Conservation (phyloP, 768 basidiomycete species). For the Asterophora parasitica region DNA sequence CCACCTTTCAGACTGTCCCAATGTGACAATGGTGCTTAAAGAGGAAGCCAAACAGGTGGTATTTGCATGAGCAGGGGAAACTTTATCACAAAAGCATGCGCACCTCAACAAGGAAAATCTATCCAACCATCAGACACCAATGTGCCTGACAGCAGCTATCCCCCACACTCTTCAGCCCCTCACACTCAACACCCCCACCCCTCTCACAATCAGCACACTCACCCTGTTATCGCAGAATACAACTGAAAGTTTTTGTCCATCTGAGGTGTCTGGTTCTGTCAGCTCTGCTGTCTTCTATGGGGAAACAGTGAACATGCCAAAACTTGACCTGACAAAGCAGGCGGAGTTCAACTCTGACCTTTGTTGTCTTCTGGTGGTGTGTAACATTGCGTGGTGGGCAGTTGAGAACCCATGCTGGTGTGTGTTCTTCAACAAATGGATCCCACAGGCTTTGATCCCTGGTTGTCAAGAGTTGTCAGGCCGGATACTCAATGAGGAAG, state of each 20-base stretch:
- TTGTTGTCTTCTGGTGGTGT: constrained; percentile 1
- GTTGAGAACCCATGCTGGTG: constrained; percentile 1
- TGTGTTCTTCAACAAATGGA: constrained; percentile 2
- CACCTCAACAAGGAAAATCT: too few relatives aligned
- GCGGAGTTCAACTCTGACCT: constrained; percentile 4
- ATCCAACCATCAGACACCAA: too few relatives aligned
- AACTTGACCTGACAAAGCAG: neutral
- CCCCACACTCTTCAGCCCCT: too few relatives aligned
- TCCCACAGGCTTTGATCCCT: constrained; percentile 5
- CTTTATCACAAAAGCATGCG: too few relatives aligned
- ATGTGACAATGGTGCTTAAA: too few relatives aligned
- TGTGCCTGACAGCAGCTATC: too few relatives aligned
- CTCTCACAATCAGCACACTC: neutral
- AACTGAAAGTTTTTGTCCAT: too few relatives aligned
- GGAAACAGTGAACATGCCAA: neutral
- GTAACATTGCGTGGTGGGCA: constrained; percentile 3
- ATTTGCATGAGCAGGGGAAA: too few relatives aligned
- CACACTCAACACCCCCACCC: too few relatives aligned
- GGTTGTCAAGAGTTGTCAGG: constrained; percentile 7
- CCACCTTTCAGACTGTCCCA: too few relatives aligned
- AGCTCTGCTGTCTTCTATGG: neutral
- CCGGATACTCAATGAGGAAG: constrained; percentile 8
- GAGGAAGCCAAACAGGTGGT: too few relatives aligned
- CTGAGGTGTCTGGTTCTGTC: neutral
- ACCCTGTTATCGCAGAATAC: neutral